Base-by-base conservation (phyloP, 2,329 filamentous ascomycete species). In the Fusarium sp. region DNA sequence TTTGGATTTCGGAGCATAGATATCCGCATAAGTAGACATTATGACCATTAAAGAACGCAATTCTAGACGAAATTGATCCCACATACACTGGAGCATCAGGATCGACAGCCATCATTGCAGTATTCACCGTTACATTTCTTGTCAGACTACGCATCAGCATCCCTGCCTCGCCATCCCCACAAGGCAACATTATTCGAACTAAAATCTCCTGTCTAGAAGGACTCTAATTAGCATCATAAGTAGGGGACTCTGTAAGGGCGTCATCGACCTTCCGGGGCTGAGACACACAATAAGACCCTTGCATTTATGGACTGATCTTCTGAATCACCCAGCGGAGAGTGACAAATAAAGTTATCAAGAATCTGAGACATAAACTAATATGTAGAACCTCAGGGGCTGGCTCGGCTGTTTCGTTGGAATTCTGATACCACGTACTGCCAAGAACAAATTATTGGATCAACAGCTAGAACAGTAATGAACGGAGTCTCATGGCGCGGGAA, bases 361-460 rank as follows among this genome's bases (percentile, higher is more conserved):
- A 55, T 33, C 47, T 35, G 35, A 44, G 50, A 28, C 31, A 61
- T 42, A 42, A 61, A 24, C 24, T 18, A 35, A 24, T 20, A 26
- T n/a, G n/a, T n/a, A 24, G n/a, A 36, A 30, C 18, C 15, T 22
- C 30, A 30, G 39, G 47, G 41, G 39, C 56, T 15, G 31, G 45
- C 53, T 33, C 28, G 41, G 39, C 56, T 15, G 31, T 51, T 60
- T 33, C 28, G 22, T 39, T 55, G 55, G 56, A 68, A 62, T 68
- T 55, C 56, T 44, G 33, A 58, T 41, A 69, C 57, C n/a, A n/a
- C n/a, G n/a, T 16, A 10, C 22, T 30, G 55, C 64, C 65, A 68
- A 68, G 65, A 38, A 24, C 31, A 38, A n/a, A 41, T 22, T 42
- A 69, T 69, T 31, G 35, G 54, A 50, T 63, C 28, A 24, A 24